Percentiles rank a stretch among this genome's conserved stretches.
These are phyloP conservation scores for Turritis glabra DNA, from an alignment of 345 rosid genomes.

Conservation along the genomic window DNA sequence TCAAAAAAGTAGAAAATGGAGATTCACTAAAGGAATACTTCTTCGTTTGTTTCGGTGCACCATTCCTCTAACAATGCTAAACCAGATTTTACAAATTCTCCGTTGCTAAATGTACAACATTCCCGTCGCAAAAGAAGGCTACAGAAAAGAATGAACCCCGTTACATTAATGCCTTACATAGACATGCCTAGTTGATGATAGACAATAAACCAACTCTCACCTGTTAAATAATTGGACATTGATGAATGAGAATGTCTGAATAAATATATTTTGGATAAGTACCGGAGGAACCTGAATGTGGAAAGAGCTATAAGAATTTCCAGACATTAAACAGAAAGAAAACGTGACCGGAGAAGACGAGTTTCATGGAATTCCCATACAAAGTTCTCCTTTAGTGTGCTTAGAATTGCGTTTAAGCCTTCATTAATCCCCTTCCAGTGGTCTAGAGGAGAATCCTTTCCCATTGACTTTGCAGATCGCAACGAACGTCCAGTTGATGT, in stretches of 20 bases:
- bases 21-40: conserved; percentile 43
- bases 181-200: conserved; percentile 8
- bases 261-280: conserved; percentile 86
- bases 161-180: conserved; percentile 13
- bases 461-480: conserved; percentile 77
- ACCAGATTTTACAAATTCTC: conserved; percentile 94
- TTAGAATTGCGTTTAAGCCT: conserved; percentile 68
- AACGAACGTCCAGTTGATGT: conserved; percentile 73
- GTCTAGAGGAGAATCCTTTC: conserved; percentile 76
- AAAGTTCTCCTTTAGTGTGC: conserved; percentile 83
- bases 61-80: conserved; percentile 93
- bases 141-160: conserved; percentile 36
- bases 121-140: conserved; percentile 97
- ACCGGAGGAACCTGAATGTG: conserved; percentile 82
- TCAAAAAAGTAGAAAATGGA: not conserved
- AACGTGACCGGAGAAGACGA: conserved; percentile 6
- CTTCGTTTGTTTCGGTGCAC: conserved; percentile 81
- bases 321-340: conserved; percentile 15
- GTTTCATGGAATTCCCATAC: conserved; percentile 49
- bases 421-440: conserved; percentile 94
- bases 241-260: conserved; percentile 88
- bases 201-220: conserved; percentile 37
- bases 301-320: conserved; percentile 33
- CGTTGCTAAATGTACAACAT: conserved; percentile 98
- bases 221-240: conserved; percentile 95